phyloP scores from a whole-genome alignment of 2,329 filamentous ascomycete genomes.

The Aspergillus fijiensis region DNA sequence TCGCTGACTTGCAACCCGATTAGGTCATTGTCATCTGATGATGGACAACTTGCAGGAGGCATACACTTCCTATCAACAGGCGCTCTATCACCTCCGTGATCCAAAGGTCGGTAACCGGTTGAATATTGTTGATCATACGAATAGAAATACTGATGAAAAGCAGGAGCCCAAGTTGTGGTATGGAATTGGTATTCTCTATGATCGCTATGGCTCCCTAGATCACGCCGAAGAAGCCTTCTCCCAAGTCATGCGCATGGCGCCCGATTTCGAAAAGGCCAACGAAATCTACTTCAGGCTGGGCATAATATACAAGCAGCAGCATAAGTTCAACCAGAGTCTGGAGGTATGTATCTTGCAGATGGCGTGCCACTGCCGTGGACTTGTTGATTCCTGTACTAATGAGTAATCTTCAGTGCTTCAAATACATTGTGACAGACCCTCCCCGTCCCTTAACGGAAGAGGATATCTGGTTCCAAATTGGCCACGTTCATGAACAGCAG shows the following conservation, averaged over 20 bases:
- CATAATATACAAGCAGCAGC: slow-evolving; percentile 99
- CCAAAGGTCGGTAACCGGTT: slow-evolving; percentile 68
- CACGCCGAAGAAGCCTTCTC: slow-evolving; percentile 98
- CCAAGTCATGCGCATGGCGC: slow-evolving; percentile 98
- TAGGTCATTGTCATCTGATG: slow-evolving; percentile 98
- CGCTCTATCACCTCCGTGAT: slow-evolving; percentile 85
- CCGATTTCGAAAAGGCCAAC: slow-evolving; percentile 96
- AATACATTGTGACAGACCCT: slow-evolving; percentile 92
- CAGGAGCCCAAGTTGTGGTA: slow-evolving; percentile 98
- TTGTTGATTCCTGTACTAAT: background rate
- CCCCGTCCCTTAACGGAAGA: slow-evolving; percentile 91
- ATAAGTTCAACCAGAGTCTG: slow-evolving; percentile 87
- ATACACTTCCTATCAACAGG: slow-evolving; percentile 94
- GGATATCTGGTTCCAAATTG: slow-evolving; percentile 99
- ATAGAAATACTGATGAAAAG: slow-evolving; percentile 14
- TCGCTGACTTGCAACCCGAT: slow-evolving; percentile 14
- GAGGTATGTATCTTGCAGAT: slow-evolving; percentile 63
- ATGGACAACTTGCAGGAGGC: slow-evolving; percentile 97
- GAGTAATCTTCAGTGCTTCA: slow-evolving; percentile 71
- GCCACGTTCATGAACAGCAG: slow-evolving; percentile 97
- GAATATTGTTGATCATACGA: background rate
- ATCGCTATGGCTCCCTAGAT: slow-evolving; percentile 92
- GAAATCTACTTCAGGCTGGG: slow-evolving; percentile 98
- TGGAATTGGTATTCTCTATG: slow-evolving; percentile 95
- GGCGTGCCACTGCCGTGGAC: background rate